A percentile compares a stretch with the other conserved stretches of the same genome.
These are phyloP conservation scores for Aquilaria agallochum DNA, from an alignment of 441 rosid species.

Conservation along the genomic window DNA sequence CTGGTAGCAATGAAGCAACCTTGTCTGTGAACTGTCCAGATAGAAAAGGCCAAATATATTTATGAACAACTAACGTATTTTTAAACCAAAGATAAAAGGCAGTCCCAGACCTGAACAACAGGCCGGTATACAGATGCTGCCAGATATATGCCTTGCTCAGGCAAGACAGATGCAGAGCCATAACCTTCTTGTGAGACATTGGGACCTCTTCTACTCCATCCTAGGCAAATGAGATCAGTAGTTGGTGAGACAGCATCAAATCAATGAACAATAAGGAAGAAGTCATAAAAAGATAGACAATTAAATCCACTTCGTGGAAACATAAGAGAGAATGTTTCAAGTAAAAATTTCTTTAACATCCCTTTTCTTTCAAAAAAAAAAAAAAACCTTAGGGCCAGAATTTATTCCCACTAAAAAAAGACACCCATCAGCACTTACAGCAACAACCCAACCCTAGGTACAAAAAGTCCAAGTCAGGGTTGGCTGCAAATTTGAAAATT, in stretches of 20 bases:
- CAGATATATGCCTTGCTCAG: conserved; percentile 97
- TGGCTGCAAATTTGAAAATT: too few relatives aligned
- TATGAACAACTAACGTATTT: conserved; percentile 5
- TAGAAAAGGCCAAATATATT: conserved; percentile 11
- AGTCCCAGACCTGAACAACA: conserved; percentile 74
- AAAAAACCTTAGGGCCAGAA: too few relatives aligned
- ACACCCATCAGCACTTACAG: too few relatives aligned
- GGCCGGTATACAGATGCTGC: conserved; percentile 96
- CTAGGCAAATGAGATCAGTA: conserved; percentile 79
- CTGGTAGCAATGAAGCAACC: conserved; percentile 81
- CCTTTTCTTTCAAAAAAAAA: too few relatives aligned
- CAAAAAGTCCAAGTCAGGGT: too few relatives aligned
- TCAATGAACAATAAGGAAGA: conserved; percentile 2
- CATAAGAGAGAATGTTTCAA: too few relatives aligned
- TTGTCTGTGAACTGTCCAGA: conserved; percentile 86
- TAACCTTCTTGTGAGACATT: conserved; percentile 90
- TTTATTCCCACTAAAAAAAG: too few relatives aligned
- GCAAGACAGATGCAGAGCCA: conserved; percentile 94
- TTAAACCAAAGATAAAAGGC: conserved; percentile 8
- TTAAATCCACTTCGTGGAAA: too few relatives aligned
- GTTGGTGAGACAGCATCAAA: conserved; percentile 1
- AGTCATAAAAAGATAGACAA: neutral
- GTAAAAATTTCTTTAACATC: too few relatives aligned
- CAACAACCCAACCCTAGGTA: too few relatives aligned
- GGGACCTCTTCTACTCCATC: conserved; percentile 86